phyloP scores from a whole-genome alignment of 352 stramenopile species.

The Phytophthora agathidicida region DNA sequence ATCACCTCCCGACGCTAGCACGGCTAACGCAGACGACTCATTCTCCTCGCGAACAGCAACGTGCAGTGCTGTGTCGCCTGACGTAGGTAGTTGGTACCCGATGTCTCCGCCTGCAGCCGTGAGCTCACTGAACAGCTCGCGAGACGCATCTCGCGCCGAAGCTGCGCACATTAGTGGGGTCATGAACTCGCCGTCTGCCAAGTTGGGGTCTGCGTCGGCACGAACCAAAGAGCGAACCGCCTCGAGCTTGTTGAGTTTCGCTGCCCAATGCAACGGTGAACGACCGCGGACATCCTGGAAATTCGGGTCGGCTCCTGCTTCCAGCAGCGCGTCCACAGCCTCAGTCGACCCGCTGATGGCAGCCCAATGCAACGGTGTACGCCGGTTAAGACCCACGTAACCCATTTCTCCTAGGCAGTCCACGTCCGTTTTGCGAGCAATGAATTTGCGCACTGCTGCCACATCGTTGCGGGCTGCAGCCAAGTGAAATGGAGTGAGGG shows the following conservation, averaged over 20 bases:
- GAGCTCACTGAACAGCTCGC: constrained; percentile 42
- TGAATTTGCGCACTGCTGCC: constrained; percentile 48
- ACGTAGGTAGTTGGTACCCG: constrained; percentile 55
- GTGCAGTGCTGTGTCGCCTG: constrained; percentile 70
- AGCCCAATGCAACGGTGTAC: constrained; percentile 76
- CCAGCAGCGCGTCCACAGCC: constrained; percentile 51
- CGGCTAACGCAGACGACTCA: constrained; percentile 53
- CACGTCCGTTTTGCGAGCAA: constrained; percentile 47
- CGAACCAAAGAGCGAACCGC: constrained; percentile 49
- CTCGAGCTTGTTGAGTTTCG: constrained; percentile 57
- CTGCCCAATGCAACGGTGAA: constrained; percentile 73
- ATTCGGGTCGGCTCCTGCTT: constrained; percentile 61
- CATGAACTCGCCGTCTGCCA: constrained; percentile 49
- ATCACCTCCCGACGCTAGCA: constrained; percentile 59
- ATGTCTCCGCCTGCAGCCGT: constrained; percentile 56
- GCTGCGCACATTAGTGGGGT: constrained; percentile 47
- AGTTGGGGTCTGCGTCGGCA: constrained; percentile 38
- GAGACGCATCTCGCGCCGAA: constrained; percentile 16
- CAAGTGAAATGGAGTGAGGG: constrained; percentile 70
- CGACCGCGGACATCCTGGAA: constrained; percentile 67
- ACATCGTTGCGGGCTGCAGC: constrained; percentile 63
- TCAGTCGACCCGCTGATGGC: constrained; percentile 59
- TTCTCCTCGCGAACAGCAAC: constrained; percentile 66
- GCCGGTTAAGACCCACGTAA: constrained; percentile 69
- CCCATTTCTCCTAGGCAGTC: constrained; percentile 76